phyloP scores from a whole-genome alignment of 257 asterid species.

The Salvia rosmarinus region DNA sequence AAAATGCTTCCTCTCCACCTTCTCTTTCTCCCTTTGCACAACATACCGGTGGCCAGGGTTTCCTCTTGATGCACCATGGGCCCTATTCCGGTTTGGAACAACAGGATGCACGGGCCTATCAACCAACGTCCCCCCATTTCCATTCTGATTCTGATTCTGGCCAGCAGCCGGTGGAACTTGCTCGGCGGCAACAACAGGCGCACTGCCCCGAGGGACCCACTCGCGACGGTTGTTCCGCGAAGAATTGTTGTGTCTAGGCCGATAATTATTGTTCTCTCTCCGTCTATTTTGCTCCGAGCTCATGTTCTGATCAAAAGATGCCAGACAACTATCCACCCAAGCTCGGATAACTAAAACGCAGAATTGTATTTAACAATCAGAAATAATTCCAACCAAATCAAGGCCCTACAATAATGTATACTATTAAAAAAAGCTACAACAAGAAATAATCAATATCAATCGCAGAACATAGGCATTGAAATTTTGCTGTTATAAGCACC shows the following conservation, averaged over 20 bases:
- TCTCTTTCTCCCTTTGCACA: constrained; percentile 55
- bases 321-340: constrained; percentile 37
- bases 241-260: constrained; percentile 57
- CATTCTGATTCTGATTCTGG: constrained; percentile 35
- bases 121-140: not conserved
- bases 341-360: constrained; percentile 29
- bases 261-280: constrained; percentile 53
- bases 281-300: constrained; percentile 63
- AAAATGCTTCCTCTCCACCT: constrained; percentile 46
- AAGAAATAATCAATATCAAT: not conserved
- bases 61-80: constrained; percentile 46
- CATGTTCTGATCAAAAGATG: constrained; percentile 61
- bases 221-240: constrained; percentile 56
- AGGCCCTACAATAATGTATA: too few relatives aligned
- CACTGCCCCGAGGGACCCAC: constrained; percentile 80
- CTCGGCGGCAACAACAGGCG: constrained; percentile 36
- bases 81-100: constrained; percentile 38
- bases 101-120: constrained; percentile 19
- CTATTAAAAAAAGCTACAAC: not conserved
- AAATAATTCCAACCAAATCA: constrained; percentile 13
- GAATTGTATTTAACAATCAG: not conserved
- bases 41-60: constrained; percentile 37
- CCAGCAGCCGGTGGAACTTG: constrained; percentile 34
- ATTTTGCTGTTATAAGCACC: constrained; percentile 1
- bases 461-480: constrained; percentile 22